Evolutionary conservation across 2,329 filamentous ascomycete genomes (phyloP), one percentile per base, ranked within the genome.

Genomic region (Diaporthe sp.): DNA sequence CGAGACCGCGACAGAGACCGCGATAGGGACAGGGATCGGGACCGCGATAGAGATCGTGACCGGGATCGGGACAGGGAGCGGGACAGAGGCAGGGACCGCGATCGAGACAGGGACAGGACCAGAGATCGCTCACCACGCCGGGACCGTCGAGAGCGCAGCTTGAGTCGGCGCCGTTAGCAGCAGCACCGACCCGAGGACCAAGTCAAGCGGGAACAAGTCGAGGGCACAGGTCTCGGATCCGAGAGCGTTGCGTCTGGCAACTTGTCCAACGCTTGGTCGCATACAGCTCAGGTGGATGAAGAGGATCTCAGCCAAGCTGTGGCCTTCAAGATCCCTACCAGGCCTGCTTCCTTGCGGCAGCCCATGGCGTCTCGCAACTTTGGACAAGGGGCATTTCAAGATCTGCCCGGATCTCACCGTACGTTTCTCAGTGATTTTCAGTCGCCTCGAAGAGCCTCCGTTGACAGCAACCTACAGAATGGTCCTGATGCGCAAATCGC

Each of bases 31-130:
- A 78, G 80, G 1, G 78, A 80, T n/a, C 60, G 78, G 2, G 83
- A 83, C n/a, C 75, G 79, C 19, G 78, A 81, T 47, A 77, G 82
- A 4, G 82, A 83, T 42, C 71, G 82, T 17, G 82, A 83, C 13
- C 77, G 82, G 15, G 81, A 80, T 28, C 79, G 82, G n/a, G 79
- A 81, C 38, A 76, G 82, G 9, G 80, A 81, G 54, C 75, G 82
- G 13, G 81, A 83, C 15, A 75, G 82, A 5, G 80, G 82, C 57
- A 78, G 84, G 4, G 81, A 82, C 38, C 72, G 77, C 17, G 71
- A 54, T 33, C 50, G 69, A 25, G 61, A 64, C 45, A 60, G 72
- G 25, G 58, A 64, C 13, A 71, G 71, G 47, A 30, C 33, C 15
- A 69, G 72, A 71, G 72, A 61, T 33, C 60, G 64, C 47, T 73